Evolutionary conservation across 1,284 basidiomycete genomes (phyloP), one percentile per base, ranked within the genome.

Genomic region (Nidula niveotomentosa): DNA sequence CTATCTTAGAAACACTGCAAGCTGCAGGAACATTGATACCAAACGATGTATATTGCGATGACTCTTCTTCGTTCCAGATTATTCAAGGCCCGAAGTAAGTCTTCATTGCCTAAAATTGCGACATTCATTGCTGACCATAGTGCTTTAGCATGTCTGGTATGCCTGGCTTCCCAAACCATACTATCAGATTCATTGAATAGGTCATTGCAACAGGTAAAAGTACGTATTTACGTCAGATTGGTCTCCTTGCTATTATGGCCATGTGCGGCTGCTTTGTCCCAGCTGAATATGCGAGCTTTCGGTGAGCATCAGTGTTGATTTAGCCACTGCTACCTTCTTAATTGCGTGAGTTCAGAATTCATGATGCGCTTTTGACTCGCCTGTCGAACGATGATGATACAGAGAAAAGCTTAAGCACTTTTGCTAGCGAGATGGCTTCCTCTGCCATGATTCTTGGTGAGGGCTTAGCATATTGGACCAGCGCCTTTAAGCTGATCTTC

Each of bases 341-440:
- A n/a, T 0, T 12, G 4, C 13, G 30, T 30, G 13, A 12, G 6
- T 47, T 8, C 46, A 91, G 88, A 36, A 79, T 94, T 2, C 91
- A 94, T 53, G 93, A 96, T 61, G 80, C 87, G 0, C 77, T 98
- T 8, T 78, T 98, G 23, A 91, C 90, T 3, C 85, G 96, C 8
- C 77, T 98, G 4, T 96, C 93, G 0, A 97, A 98, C 61, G 94
- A 98, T 59, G 94, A 94, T 62, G 88, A 93, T 60, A 82, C 95
- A 63, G 93, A 96, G 68, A 89, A 86, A 65, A 91, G 83, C 53
- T 70, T 97, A 12, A 96, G 94, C 60, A 97, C 95, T 0, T 98
- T 98, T 71, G 93, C 93, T 0, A 88, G 85, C 56, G 94, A 98
- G 69, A 97, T 98, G 92, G 85, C 88, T 0, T 87, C 91, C 1